Evolutionary conservation across 208 protist genomes (phyloP), one percentile per base, ranked within the genome.

Genomic region (Leptomonas seymouri): DNA sequence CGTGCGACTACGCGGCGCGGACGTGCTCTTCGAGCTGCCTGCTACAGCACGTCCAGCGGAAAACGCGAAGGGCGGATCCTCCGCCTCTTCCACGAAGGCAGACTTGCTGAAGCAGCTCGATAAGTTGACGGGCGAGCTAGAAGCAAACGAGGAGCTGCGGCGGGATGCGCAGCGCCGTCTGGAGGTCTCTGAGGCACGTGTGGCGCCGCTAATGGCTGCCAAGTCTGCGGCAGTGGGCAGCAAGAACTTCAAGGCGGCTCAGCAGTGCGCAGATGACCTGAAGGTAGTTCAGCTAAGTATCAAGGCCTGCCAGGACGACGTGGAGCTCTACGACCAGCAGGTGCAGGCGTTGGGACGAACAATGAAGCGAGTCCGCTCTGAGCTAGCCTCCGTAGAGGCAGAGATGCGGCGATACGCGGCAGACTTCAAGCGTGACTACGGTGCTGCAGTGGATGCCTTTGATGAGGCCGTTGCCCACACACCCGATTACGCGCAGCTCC

Each of bases 161-260:
- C 8, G 31, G 3, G 61, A 75, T n/a, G 70, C 60, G 4, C 54
- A 64, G 36, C 59, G 53, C 2, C 57, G 59, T 21, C 41, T 74
- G 2, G 67, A 65, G 28, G 28, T 18, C 27, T 67, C 49, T 36
- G n/a, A 60, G 11, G 48, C 42, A 28, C 41, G 78, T 15, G 31
- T 87, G 21, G 65, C 73, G 3, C 68, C 74, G n/a, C 51, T 89
- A 27, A 70, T 30, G 15, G 72, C 75, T 9, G 75, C 74, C 12
- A 87, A 92, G 75, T 39, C 78, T 25, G 55, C 74, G 12, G 74
- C 83, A 2, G 82, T 78, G 36, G 55, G 63, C 14, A 74, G 48
- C 25, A 78, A 76, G 51, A 70, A 70, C 15, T 87, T 92, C 58
- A 84, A 81, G 28, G 81, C 72, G 12, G 86, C 83, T 3, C 79